These are phyloP conservation scores for Chytriomyces hyalinus DNA, from an alignment of 192 early-diverging fungal genomes.

Conservation along the genomic window DNA sequence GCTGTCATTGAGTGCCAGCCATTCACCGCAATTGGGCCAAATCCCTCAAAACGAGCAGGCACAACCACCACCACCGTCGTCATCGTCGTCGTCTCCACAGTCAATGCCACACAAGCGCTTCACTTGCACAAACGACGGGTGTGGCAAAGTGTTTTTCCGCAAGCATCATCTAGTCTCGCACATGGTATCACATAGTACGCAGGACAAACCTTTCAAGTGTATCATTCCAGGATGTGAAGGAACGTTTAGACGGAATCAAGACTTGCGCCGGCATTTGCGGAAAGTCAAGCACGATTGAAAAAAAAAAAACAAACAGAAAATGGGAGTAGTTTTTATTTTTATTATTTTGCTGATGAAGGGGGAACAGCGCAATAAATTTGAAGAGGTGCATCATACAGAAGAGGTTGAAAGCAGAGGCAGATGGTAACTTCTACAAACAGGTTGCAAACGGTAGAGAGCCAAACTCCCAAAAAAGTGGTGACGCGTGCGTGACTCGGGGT, in stretches of 20 bases:
- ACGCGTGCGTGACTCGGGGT: too few species aligned
- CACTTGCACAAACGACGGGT: background rate
- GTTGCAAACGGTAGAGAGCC: background rate
- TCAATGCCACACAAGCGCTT: background rate
- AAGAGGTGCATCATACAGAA: background rate
- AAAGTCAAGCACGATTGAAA: constrained; percentile 6
- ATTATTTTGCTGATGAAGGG: background rate
- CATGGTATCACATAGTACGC: background rate
- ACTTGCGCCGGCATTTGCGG: constrained; percentile 14
- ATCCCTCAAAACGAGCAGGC: background rate
- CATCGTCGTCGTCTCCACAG: background rate
- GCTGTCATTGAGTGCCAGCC: background rate
- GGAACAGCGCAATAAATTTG: background rate
- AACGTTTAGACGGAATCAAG: background rate
- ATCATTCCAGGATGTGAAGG: background rate
- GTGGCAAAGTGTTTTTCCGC: background rate
- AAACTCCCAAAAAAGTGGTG: too few species aligned
- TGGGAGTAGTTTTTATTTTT: background rate
- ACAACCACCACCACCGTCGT: background rate
- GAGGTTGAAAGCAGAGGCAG: background rate
- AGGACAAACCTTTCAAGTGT: background rate
- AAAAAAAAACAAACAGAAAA: too few species aligned
- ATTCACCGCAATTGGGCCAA: background rate
- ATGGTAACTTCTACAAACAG: background rate
- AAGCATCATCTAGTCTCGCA: constrained; percentile 14